These are phyloP conservation scores for Oxytropis ochrocephala DNA, from an alignment of 306 rosid species.

Conservation along the genomic window DNA sequence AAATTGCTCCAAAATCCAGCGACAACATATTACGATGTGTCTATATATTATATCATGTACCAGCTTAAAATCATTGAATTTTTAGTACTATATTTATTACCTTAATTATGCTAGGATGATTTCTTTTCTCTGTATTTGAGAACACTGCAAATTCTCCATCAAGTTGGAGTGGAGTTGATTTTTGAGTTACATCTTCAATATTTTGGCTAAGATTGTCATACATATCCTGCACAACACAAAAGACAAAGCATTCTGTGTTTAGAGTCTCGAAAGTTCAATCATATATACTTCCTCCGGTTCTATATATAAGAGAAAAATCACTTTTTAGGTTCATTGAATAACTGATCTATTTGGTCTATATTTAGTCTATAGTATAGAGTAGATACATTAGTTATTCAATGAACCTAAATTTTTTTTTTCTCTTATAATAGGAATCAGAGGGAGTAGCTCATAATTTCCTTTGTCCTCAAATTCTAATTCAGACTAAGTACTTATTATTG, in stretches of 20 bases:
- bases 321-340: too few species aligned
- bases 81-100: conserved; percentile 14
- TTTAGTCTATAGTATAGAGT: too few species aligned
- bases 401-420: too few species aligned
- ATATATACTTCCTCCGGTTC: too few species aligned
- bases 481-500: neutral
- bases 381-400: too few species aligned
- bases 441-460: neutral
- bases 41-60: neutral
- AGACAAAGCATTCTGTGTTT: neutral
- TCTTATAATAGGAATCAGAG: too few species aligned
- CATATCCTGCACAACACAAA: conserved; percentile 40
- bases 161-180: neutral
- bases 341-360: neutral
- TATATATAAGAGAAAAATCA: too few species aligned
- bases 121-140: conserved; percentile 26
- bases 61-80: neutral
- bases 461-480: neutral
- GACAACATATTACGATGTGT: too few species aligned
- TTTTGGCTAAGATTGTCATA: conserved; percentile 41
- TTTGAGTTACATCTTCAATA: conserved; percentile 31
- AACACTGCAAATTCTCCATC: conserved; percentile 31
- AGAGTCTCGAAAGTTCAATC: neutral
- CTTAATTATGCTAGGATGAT: conserved; percentile 47
- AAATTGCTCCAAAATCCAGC: too few species aligned